phyloP scores from a whole-genome alignment of 176 grass and related monocot genomes.

The Phragmites australis region DNA sequence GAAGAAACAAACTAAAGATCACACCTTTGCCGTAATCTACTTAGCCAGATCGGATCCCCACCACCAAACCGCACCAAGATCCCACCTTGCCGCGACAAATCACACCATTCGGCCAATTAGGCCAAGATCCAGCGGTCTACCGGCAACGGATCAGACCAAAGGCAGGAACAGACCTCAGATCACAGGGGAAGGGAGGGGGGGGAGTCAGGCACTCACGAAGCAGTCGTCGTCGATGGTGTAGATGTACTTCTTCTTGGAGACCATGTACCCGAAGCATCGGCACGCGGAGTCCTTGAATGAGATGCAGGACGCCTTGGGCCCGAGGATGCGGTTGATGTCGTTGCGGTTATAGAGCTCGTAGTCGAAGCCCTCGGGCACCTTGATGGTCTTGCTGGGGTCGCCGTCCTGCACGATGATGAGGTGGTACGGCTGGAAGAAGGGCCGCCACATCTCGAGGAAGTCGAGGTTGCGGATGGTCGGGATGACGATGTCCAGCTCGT shows the following conservation, averaged over 20 bases:
- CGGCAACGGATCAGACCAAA: background rate
- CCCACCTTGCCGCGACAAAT: background rate
- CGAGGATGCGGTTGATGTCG: slow-evolving; percentile 91
- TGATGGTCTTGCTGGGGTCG: slow-evolving; percentile 65
- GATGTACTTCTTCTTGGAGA: slow-evolving; percentile 99
- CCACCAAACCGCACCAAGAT: background rate
- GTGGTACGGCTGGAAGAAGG: slow-evolving; percentile 95
- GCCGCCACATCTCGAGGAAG: slow-evolving; percentile 97
- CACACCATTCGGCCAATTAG: background rate
- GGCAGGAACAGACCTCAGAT: background rate
- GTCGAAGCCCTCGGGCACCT: slow-evolving; percentile 90
- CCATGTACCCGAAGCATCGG: slow-evolving; percentile 92
- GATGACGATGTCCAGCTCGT: slow-evolving; percentile 98
- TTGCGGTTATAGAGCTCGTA: slow-evolving; percentile 98
- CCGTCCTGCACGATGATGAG: slow-evolving; percentile 98
- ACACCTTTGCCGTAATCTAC: background rate
- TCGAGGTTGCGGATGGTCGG: slow-evolving; percentile 93
- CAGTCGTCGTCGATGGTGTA: slow-evolving; percentile 99
- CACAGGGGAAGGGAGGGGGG: too few relatives aligned
- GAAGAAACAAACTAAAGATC: background rate
- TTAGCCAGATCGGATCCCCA: slow-evolving; percentile 12
- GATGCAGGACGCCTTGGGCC: slow-evolving; percentile 89
- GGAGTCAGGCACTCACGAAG: slow-evolving; percentile 62
- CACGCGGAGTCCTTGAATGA: slow-evolving; percentile 98
- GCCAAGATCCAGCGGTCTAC: background rate